Evolutionary conservation across 768 basidiomycete genomes (phyloP).

Genomic region (Mycena alexandri): DNA sequence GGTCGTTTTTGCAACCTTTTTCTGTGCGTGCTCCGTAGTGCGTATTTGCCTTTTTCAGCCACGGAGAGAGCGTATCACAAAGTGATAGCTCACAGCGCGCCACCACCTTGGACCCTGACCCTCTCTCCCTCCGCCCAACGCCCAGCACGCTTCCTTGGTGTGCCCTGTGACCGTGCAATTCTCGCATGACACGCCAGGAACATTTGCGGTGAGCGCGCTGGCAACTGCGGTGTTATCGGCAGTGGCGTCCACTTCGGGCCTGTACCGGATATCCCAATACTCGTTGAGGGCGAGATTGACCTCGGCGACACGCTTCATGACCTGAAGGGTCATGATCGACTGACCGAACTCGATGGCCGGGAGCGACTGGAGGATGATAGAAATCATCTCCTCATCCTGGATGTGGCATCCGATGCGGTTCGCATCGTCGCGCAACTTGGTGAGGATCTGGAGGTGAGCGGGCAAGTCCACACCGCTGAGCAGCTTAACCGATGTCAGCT

Average conservation of each 20-base stretch:
- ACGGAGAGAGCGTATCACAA: too few species aligned
- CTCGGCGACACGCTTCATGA: neutral
- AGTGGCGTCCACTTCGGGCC: too few species aligned
- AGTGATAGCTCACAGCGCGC: too few species aligned
- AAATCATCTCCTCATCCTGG: slow-evolving; percentile 5
- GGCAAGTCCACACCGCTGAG: neutral
- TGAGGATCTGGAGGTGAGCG: slow-evolving; percentile 23
- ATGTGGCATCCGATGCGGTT: neutral
- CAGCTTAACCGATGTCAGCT: neutral
- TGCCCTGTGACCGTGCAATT: slow-evolving; percentile 40
- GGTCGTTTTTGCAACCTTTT: too few species aligned
- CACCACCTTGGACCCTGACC: slow-evolving; percentile 40
- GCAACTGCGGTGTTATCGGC: too few species aligned
- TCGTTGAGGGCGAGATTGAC: neutral
- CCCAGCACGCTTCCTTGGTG: slow-evolving; percentile 41
- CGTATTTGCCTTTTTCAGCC: too few species aligned
- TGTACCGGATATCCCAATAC: neutral
- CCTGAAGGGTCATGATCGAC: slow-evolving; percentile 15
- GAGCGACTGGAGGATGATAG: slow-evolving; percentile 22
- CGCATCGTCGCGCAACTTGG: slow-evolving; percentile 1
- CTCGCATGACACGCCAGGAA: slow-evolving; percentile 17
- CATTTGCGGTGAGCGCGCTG: too few species aligned
- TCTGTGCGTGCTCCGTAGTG: too few species aligned
- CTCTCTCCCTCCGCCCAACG: slow-evolving; percentile 45
- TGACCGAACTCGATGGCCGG: slow-evolving; percentile 5